Evolutionary conservation across 139 green algal species (phyloP).

Genomic region (Deuterostichococcus epilithicus): DNA sequence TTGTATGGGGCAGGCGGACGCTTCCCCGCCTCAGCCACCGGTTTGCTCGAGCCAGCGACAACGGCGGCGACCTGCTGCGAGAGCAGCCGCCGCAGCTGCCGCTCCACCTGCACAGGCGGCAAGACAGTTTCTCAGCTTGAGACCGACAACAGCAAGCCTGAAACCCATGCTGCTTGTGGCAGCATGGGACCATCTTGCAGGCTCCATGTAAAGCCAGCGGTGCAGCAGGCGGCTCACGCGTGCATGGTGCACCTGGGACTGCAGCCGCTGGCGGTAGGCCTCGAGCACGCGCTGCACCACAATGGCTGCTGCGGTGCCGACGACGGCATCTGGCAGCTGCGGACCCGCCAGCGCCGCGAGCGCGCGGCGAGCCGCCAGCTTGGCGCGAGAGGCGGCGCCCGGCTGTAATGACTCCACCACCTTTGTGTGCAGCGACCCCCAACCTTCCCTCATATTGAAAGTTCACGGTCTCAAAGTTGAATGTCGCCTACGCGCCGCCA

Average conservation of each 20-base stretch:
- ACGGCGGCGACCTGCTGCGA: neutral
- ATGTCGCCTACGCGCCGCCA: neutral
- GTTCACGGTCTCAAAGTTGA: neutral
- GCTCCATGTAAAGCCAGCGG: too few species aligned
- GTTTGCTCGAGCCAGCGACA: neutral
- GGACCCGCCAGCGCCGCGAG: slow-evolving; percentile 14
- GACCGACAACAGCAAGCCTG: neutral
- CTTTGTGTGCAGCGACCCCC: neutral
- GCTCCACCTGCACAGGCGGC: neutral
- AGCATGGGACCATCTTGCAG: too few species aligned
- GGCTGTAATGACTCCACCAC: neutral
- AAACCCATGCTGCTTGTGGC: too few species aligned
- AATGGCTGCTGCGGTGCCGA: slow-evolving; percentile 33
- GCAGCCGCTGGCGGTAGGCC: slow-evolving; percentile 13
- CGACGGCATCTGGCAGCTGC: slow-evolving; percentile 8
- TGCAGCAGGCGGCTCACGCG: too few species aligned
- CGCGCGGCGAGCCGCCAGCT: slow-evolving; percentile 1
- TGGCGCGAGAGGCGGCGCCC: neutral
- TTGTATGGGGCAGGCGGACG: too few species aligned
- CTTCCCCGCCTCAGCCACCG: too few species aligned
- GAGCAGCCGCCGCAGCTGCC: neutral
- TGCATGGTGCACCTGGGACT: neutral
- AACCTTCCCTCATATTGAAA: neutral
- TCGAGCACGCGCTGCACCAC: slow-evolving; percentile 8
- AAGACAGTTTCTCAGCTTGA: neutral